phyloP scores from a whole-genome alignment of 2,329 filamentous ascomycete genomes.

The Pseudogymnoascus sp. region DNA sequence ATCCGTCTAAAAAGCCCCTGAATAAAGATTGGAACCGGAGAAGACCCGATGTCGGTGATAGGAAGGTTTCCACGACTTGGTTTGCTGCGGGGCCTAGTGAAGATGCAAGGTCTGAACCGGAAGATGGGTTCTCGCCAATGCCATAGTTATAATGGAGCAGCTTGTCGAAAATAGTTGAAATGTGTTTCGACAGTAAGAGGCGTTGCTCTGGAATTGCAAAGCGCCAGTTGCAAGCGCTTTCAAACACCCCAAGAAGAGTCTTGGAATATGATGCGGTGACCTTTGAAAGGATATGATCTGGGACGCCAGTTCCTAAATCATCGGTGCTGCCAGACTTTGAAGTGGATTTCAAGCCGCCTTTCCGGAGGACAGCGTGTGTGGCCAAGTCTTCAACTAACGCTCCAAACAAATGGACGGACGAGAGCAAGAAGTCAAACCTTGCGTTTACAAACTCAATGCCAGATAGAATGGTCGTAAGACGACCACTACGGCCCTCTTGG shows the following conservation, averaged over 20 bases:
- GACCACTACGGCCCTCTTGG: conserved; percentile 65
- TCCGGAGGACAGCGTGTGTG: conserved; percentile 58
- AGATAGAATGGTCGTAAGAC: conserved; percentile 71
- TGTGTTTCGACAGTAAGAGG: conserved; percentile 56
- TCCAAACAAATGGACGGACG: conserved; percentile 66
- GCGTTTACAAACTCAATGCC: conserved; percentile 70
- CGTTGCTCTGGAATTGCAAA: conserved; percentile 63
- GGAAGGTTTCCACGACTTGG: conserved; percentile 69
- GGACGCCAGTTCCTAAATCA: conserved; percentile 60
- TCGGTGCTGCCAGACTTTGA: conserved; percentile 38
- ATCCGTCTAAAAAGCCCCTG: conserved; percentile 56
- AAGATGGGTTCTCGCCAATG: conserved; percentile 52
- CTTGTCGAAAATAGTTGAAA: conserved; percentile 62
- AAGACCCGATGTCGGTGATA: conserved; percentile 60
- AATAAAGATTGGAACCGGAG: conserved; percentile 71
- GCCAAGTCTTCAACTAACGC: conserved; percentile 69
- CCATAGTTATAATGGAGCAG: conserved; percentile 67
- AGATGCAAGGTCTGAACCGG: conserved; percentile 33
- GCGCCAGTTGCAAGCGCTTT: conserved; percentile 79
- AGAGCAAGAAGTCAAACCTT: conserved; percentile 68
- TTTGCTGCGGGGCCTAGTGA: conserved; percentile 61
- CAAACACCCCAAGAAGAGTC: conserved; percentile 72
- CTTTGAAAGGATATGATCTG: conserved; percentile 66
- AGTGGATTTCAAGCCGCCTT: conserved; percentile 43
- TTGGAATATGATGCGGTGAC: conserved; percentile 66